These are phyloP conservation scores for Cladosporium halotolerans DNA, from an alignment of 2,329 filamentous ascomycete genomes.

Conservation along the genomic window DNA sequence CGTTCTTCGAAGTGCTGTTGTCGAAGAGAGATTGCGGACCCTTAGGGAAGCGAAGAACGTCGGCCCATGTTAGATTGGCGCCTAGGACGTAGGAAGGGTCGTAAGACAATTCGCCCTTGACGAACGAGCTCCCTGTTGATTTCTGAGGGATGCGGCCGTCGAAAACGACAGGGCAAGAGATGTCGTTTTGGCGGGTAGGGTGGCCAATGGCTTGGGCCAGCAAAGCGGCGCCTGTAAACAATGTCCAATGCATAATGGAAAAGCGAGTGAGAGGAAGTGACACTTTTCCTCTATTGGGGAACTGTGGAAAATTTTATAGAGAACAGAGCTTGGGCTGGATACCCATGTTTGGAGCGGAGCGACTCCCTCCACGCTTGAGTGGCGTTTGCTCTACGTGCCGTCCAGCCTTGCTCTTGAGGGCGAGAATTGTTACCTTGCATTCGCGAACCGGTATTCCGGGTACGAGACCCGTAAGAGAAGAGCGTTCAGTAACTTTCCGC, in stretches of 20 bases:
- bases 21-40: constrained; percentile 44
- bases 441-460: too few species aligned
- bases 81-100: constrained; percentile 50
- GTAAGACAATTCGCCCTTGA: constrained; percentile 40
- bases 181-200: neutral
- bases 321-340: too few species aligned
- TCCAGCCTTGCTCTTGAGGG: too few species aligned
- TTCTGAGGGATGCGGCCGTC: constrained; percentile 42
- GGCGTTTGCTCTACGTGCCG: too few species aligned
- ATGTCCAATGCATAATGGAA: neutral
- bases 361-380: too few species aligned
- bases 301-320: too few species aligned
- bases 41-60: constrained; percentile 45
- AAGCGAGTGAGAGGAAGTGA: neutral
- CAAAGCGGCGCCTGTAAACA: neutral
- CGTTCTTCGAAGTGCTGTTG: constrained; percentile 32
- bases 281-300: too few species aligned
- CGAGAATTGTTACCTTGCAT: too few species aligned
- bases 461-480: too few species aligned
- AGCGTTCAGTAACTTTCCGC: too few species aligned
- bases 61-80: constrained; percentile 46
- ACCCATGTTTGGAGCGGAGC: too few species aligned
- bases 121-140: constrained; percentile 37
- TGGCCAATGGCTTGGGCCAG: neutral
- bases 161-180: constrained; percentile 3